Base-by-base conservation (phyloP, 441 rosid genomes). In the Aleurites moluccanus region DNA sequence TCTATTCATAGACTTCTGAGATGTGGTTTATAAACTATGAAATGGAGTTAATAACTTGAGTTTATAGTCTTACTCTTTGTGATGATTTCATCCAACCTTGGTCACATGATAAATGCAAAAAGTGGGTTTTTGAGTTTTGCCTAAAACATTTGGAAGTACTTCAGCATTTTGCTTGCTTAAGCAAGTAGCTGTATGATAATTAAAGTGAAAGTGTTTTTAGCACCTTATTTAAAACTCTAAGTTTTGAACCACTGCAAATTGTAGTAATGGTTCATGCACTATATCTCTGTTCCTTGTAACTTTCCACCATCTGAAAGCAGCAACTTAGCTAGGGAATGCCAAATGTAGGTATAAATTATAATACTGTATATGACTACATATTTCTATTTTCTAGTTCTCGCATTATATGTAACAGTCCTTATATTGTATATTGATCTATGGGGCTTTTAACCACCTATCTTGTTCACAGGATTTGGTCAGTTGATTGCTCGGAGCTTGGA, bases 401-500 rank as follows among this genome's bases (percentile, higher is more conserved):
- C 10, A 56, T 72, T 27, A 27, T 52, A 40, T 47, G 11, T 27
- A 10, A 23, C 25, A 23, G 45, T n/a, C 21, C 64, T 49, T 16
- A 16, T 74, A 23, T 71, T 69, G 10, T 60, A 33, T 23, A 60
- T 59, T 66, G 66, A 33, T 35, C 53, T 62, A 9, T 63, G 3
- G 6, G 15, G 60, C 23, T 70, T 20, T 78, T 57, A 70, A 67
- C 53, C 20, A 16, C 74, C 68, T 42, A 35, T 49, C 11, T 77
- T 69, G 45, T 73, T 73, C 70, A 45, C 84, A 95, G 98, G 98
- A 76, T 79, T 95, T 71, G 99, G 98, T 63, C 87, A 90, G 77
- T 79, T 91, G 72, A 89, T 95, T 81, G 98, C 96, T 82, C 91
- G 81, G 78, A 90, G 83, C 35, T 75, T 95, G 71, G 99, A 93